Evolutionary conservation across 2,329 filamentous ascomycete species (phyloP).

Genomic region (Monilinia aucupariae): DNA sequence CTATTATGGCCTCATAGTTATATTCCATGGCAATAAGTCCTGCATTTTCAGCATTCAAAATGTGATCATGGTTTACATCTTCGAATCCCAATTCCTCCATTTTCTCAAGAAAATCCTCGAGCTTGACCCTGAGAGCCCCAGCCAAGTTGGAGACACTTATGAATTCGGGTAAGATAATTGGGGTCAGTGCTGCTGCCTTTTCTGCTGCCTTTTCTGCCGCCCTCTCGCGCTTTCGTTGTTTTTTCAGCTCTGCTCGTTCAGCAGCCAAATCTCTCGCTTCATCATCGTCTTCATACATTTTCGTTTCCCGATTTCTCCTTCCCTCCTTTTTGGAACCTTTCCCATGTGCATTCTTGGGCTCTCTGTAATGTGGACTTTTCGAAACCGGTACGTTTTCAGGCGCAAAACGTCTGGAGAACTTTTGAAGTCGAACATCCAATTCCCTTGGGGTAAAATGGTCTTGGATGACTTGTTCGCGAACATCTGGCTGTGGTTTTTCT

Average conservation of each 20-base stretch:
- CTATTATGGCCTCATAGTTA: slow-evolving; percentile 79
- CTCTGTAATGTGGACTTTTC: slow-evolving; percentile 5
- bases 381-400: background rate
- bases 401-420: slow-evolving; percentile 13
- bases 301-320: slow-evolving; percentile 28
- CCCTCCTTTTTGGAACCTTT: slow-evolving; percentile 31
- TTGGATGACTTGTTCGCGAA: background rate
- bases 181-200: slow-evolving; percentile 44
- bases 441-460: background rate
- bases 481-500: background rate
- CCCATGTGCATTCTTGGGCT: slow-evolving; percentile 23
- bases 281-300: slow-evolving; percentile 29
- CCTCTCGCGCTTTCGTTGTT: slow-evolving; percentile 38
- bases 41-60: slow-evolving; percentile 86
- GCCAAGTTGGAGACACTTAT: slow-evolving; percentile 85
- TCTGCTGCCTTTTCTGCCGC: slow-evolving; percentile 40
- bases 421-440: background rate
- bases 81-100: slow-evolving; percentile 87
- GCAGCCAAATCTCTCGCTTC: slow-evolving; percentile 32
- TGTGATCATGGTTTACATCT: slow-evolving; percentile 71
- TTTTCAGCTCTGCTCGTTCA: slow-evolving; percentile 41
- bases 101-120: slow-evolving; percentile 66
- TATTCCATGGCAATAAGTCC: slow-evolving; percentile 88
- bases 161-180: slow-evolving; percentile 79
- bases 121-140: slow-evolving; percentile 63